Conservation (phyloP, 23 red algal genomes). For the Gracilaria gracilis region DNA sequence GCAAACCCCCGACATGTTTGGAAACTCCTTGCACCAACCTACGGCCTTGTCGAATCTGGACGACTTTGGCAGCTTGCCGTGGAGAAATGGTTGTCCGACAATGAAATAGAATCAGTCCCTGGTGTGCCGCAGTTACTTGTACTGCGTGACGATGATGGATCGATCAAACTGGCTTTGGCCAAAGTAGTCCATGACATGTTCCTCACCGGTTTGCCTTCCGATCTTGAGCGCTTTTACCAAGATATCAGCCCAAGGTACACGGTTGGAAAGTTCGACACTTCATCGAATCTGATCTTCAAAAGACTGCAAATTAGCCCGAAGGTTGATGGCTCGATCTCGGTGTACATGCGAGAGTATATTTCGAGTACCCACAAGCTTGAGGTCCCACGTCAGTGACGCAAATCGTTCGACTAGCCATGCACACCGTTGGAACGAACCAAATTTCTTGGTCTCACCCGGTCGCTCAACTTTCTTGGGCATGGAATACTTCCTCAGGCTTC, state of each 20-base stretch:
- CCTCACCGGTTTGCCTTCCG: neutral
- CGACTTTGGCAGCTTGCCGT: conserved; percentile 39
- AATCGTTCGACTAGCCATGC: neutral
- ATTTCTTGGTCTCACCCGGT: conserved; percentile 9
- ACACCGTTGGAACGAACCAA: neutral
- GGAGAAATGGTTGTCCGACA: conserved; percentile 25
- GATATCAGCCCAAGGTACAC: neutral
- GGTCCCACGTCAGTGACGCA: neutral
- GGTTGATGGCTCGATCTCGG: neutral
- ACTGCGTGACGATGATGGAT: neutral
- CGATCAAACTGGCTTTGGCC: conserved; percentile 11
- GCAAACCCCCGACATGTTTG: conserved; percentile 20
- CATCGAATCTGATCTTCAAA: conserved; percentile 28
- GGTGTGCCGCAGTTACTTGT: conserved; percentile 51
- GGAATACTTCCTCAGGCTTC: conserved; percentile 35
- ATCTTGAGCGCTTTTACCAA: conserved; percentile 10
- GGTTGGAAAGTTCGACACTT: conserved; percentile 15
- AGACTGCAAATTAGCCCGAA: neutral
- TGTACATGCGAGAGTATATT: conserved; percentile 33
- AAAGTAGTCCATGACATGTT: conserved; percentile 56
- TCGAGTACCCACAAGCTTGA: neutral
- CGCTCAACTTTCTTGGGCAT: conserved; percentile 33
- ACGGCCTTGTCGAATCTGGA: conserved; percentile 44
- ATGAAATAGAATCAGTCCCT: conserved; percentile 4
- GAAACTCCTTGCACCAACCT: conserved; percentile 44